Evolutionary conservation across 108 stramenopile genomes (phyloP), one percentile per base, ranked within the genome.

Genomic region (Bacterosira constricta): DNA sequence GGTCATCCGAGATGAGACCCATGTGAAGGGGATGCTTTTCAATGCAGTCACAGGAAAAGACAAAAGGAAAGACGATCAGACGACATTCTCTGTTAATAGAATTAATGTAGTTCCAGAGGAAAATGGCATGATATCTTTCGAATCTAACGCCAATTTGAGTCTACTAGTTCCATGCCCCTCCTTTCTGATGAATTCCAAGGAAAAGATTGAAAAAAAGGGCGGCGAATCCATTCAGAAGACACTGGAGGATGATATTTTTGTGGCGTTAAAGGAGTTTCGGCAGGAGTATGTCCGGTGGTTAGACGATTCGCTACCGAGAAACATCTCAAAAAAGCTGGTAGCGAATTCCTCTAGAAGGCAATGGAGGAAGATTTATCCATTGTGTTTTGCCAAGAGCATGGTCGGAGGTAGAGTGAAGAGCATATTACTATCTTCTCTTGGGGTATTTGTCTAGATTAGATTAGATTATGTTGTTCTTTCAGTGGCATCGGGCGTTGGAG

Each of bases 21-120:
- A 58, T 65, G 77, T 69, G 20, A 50, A 34, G 29, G 77, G 77
- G n/a, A 69, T 54, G 50, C 63, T 77, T 30, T 77, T 77, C 23
- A 77, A 77, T 47, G 70, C 69, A 56, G 49, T 70, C 2, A 70
- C 77, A 13, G 63, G 72, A 0, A 65, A 57, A 4, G 63, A 56
- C 17, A 70, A 70, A 37, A 37, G 25, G 18, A 41, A 39, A 66
- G 47, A 50, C 15, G 63, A 38, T 11, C 69, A 70, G 58, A 64
- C 69, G 13, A 69, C 77, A 20, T 46, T 34, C 25, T 77, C 77
- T 4, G 58, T 77, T 25, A 77, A 77, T 44, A 58, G 26, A 34
- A 59, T 77, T 13, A 26, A 63, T 35, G 67, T 67, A 20, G 21
- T 77, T 25, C 49, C 45, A 0, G 20, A 65, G 27, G 63, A 69